Evolutionary conservation across 192 early-diverging fungal species (phyloP), one percentile per base, ranked within the genome.

Genomic region (Coemansia sp.): DNA sequence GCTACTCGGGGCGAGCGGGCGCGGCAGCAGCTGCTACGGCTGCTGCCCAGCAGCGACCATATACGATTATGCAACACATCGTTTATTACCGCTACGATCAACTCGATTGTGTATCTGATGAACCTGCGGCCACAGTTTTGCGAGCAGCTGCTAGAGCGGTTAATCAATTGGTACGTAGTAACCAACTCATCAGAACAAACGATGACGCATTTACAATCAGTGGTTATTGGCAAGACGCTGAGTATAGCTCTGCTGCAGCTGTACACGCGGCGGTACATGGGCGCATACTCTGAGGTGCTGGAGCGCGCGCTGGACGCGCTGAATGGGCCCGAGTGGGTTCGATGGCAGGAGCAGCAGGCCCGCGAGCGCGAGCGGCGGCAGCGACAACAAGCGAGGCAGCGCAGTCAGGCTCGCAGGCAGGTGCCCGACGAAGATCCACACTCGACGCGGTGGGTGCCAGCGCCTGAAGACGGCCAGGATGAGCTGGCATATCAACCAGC

Each of bases 21-120:
- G n/a, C 64, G 53, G 38, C 63, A 72, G 53, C 69, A 73, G 64
- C 78, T 81, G 8, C 17, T 75, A 15, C 62, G 57, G 6, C 45
- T 81, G 66, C 69, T 81, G 47, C 78, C 78, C 29, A 75, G 67
- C 59, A 75, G 78, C 62, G 78, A 81, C 23, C 73, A 66, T 41
- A 61, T 65, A 60, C 62, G 59, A 8, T 57, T 75, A 9, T 81
- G 68, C 63, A 81, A 81, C 69, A 69, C 69, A 29, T 66, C 78
- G 32, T 81, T 81, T 47, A 75, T 75, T 25, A 81, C 78, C 1
- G 78, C 69, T 3, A 64, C 75, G 11, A 51, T 81, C 37, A 81
- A 61, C 59, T 81, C 78, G 5, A 58, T 75, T 11, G 63, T 81
- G 14, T 75, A 75, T 32, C 41, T 81, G 61, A 74, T 81, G 72